Evolutionary conservation across 75 land plant species (phyloP).

Genomic region (Sequoiadendron giganteum): DNA sequence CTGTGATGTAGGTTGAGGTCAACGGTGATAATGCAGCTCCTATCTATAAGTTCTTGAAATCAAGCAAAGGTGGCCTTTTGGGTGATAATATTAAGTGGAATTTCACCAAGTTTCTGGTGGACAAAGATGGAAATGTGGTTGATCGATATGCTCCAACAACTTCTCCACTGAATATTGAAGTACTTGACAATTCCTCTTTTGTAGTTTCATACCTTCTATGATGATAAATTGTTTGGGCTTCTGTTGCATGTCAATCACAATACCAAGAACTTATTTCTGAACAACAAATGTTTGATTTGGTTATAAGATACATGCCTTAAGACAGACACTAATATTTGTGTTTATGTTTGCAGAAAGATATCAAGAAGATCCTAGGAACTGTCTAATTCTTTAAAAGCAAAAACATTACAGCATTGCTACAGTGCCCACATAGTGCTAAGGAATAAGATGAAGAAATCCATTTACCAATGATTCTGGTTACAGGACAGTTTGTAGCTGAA

Average conservation of each 20-base stretch:
- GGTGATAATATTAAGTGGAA: conserved; percentile 80
- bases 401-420: neutral
- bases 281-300: neutral
- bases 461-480: neutral
- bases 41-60: conserved; percentile 55
- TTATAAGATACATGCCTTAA: neutral
- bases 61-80: conserved; percentile 52
- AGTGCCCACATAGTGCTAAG: neutral
- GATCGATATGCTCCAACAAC: conserved; percentile 71
- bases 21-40: conserved; percentile 62
- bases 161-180: conserved; percentile 72
- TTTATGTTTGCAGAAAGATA: conserved; percentile 42
- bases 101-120: conserved; percentile 73
- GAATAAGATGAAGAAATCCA: neutral
- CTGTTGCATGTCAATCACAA: neutral
- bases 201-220: neutral
- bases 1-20: conserved; percentile 48
- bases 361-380: conserved; percentile 34
- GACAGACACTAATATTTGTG: neutral
- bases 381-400: neutral
- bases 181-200: conserved; percentile 10
- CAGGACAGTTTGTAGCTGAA: neutral
- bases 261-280: neutral
- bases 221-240: neutral
- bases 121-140: conserved; percentile 69